Base-by-base conservation (phyloP, 1,284 basidiomycete species). In the Pascua sp. region DNA sequence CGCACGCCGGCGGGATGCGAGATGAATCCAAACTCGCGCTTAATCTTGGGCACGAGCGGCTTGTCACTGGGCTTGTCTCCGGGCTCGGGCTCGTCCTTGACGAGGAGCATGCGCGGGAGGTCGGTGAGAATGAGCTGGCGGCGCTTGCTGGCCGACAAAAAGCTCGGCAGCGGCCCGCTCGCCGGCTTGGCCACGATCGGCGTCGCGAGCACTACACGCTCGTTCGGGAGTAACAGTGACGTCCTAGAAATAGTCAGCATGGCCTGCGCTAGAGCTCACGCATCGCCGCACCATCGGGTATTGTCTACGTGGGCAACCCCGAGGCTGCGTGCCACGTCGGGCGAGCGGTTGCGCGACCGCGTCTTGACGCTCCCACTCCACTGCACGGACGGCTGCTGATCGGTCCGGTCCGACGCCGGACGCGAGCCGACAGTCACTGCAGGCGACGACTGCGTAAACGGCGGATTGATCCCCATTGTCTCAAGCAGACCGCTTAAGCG, bases 121-220 rank as follows among this genome's bases (percentile, higher is more conserved):
- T 80, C 80, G 15, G 81, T 83, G 2, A 83, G 66, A 37, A 82
- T 72, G 43, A 83, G 70, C 45, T 78, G 69, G 11, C 76, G 76
- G 5, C 80, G 75, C 42, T 80, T 79, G 12, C 68, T 55, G 9
- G 68, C 61, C 11, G 68, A 64, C 67, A 80, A 52, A 69, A 80
- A 75, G 1, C 66, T 59, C 5, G 72, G 72, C 46, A 76, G 62
- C 41, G 66, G 69, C 49, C 61, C 47, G 62, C 74, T 55, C 61
- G 71, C 55, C 61, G 71, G 72, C 61, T 72, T 76, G 58, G 69
- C 67, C 60, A 64, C 71, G 55, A 72, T 77, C 39, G 70, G 62
- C 0, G 77, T 74, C 5, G 71, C 68, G 56, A 75, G 69, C 40
- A 78, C 54, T 53, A 79, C 72, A 12, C 62, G 61, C 60, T 80